phyloP scores from a whole-genome alignment of 2,329 filamentous ascomycete genomes.

The Sarocladium brachiariae region DNA sequence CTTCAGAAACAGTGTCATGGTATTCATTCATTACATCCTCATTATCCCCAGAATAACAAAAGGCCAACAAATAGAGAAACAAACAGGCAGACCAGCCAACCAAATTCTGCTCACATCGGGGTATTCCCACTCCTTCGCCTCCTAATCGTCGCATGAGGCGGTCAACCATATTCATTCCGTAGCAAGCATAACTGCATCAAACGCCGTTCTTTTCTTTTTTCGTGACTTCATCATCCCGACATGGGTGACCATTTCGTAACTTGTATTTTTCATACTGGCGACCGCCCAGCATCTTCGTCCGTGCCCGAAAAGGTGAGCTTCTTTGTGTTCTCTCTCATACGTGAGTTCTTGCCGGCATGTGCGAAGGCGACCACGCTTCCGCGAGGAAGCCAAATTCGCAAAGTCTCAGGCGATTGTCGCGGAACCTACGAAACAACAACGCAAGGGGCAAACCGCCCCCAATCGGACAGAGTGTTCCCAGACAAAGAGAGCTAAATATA shows the following conservation, averaged over 20 bases:
- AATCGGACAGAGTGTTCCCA: not conserved
- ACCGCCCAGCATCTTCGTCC: not conserved
- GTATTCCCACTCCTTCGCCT: not conserved
- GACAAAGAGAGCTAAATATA: conserved; percentile 6
- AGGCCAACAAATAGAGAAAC: no score
- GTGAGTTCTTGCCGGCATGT: no score
- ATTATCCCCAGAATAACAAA: not conserved
- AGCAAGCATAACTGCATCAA: conserved; percentile 1
- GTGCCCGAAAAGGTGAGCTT: not conserved
- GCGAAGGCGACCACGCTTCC: no score
- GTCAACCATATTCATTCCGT: not conserved
- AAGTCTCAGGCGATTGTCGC: no score
- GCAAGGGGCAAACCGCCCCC: not conserved
- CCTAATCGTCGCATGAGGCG: not conserved
- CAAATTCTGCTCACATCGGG: not conserved
- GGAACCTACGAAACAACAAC: no score
- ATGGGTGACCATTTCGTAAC: not conserved
- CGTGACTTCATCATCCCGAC: not conserved
- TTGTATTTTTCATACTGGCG: not conserved
- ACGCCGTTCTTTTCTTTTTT: conserved; percentile 1
- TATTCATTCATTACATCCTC: conserved; percentile 6
- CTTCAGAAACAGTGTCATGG: not conserved
- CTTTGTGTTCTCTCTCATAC: not conserved
- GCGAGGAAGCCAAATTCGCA: no score
- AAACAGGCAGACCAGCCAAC: no score